These are phyloP conservation scores for Agastache rugosa DNA, from an alignment of 257 asterid genomes.

Conservation along the genomic window DNA sequence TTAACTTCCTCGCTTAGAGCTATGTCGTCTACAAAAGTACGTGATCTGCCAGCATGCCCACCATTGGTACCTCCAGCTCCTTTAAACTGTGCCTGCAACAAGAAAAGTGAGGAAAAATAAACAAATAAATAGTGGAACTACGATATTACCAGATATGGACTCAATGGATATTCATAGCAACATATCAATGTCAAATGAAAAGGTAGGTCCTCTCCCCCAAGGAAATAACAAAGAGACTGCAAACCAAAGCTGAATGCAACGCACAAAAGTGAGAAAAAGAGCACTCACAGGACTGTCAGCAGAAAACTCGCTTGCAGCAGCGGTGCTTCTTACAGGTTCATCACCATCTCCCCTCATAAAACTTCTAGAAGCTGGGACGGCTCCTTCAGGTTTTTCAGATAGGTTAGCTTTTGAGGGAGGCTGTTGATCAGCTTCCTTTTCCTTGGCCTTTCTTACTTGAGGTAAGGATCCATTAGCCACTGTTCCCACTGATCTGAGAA, in stretches of 20 bases:
- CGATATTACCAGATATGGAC: background rate
- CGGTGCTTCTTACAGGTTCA: constrained; percentile 47
- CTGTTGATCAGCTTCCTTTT: constrained; percentile 40
- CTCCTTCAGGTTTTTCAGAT: constrained; percentile 46
- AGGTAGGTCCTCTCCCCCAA: background rate
- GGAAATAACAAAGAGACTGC: background rate
- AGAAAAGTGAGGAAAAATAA: constrained; percentile 12
- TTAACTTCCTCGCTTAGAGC: constrained; percentile 65
- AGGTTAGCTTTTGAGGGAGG: constrained; percentile 38
- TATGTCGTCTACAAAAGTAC: constrained; percentile 42
- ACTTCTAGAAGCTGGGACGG: constrained; percentile 35
- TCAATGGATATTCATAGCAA: background rate
- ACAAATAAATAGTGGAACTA: background rate
- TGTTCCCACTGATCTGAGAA: constrained; percentile 64
- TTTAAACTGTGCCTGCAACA: constrained; percentile 49
- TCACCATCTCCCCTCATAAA: constrained; percentile 49
- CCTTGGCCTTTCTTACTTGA: constrained; percentile 49
- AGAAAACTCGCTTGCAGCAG: constrained; percentile 61
- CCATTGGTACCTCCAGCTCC: constrained; percentile 48
- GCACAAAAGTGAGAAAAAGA: constrained; percentile 6
- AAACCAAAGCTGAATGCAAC: background rate
- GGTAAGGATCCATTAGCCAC: constrained; percentile 62
- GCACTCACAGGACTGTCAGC: constrained; percentile 66
- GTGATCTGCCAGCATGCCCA: constrained; percentile 38
- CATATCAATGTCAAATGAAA: background rate